Evolutionary conservation across 345 rosid genomes (phyloP).

Genomic region (Eucalyptus regnans): DNA sequence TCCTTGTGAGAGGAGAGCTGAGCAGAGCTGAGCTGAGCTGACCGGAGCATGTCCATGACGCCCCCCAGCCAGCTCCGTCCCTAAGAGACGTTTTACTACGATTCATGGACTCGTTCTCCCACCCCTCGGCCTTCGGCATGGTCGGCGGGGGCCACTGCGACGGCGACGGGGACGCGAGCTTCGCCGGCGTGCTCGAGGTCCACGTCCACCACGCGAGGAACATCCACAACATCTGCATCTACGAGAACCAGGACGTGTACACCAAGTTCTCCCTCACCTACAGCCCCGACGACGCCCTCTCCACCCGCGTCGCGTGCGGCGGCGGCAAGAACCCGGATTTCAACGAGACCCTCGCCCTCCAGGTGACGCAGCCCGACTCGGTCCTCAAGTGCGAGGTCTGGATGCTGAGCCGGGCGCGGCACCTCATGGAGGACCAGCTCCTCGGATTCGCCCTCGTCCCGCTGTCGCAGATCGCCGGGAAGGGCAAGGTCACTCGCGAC

Average conservation of each 20-base stretch:
- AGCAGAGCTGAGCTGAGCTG: neutral
- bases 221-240: slow-evolving; percentile 96
- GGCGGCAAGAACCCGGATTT: slow-evolving; percentile 93
- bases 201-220: slow-evolving; percentile 85
- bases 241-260: slow-evolving; percentile 91
- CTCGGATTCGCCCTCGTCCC: slow-evolving; percentile 63
- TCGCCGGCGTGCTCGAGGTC: slow-evolving; percentile 44
- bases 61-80: neutral
- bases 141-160: neutral
- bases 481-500: slow-evolving; percentile 56
- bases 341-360: slow-evolving; percentile 47
- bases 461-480: slow-evolving; percentile 50
- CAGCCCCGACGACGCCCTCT: slow-evolving; percentile 73
- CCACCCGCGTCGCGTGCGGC: slow-evolving; percentile 64
- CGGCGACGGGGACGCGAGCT: neutral
- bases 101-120: neutral
- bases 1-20: neutral
- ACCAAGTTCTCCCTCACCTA: slow-evolving; percentile 91
- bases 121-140: neutral
- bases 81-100: neutral
- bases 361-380: slow-evolving; percentile 50
- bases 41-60: neutral
- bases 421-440: slow-evolving; percentile 93
- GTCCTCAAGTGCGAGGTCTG: slow-evolving; percentile 95
- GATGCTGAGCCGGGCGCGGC: slow-evolving; percentile 75